Base-by-base conservation (phyloP, 208 protist species). In the Wallacemonas collosoma region DNA sequence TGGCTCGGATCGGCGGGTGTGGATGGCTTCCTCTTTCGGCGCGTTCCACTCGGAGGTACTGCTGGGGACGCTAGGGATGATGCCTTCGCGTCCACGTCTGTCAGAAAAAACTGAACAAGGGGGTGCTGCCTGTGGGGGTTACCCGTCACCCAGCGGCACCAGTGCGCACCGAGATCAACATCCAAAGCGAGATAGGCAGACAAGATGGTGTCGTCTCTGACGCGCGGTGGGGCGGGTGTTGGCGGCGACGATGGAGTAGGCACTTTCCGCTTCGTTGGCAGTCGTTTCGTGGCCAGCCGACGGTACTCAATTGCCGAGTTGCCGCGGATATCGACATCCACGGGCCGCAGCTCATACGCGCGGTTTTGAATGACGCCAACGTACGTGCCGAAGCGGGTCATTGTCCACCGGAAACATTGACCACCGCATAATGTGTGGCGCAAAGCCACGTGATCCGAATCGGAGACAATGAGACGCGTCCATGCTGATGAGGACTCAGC, bases 351-450 rank as follows among this genome's bases (percentile, higher is more conserved):
- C 53, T 94, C 89, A 56, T 82, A 90, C 5, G 79, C 87, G 14
- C 54, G 50, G 26, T 77, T 54, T 14, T 71, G 47, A 1, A 94
- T 63, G 35, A 80, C 76, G 15, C 89, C 89, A 14, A 92, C 71
- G 67, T 76, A 94, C 0, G 82, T 89, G 51, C 62, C 51, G 9
- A 82, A 61, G 14, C 71, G 68, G 9, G 85, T 91, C 9, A 26
- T 75, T 17, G 78, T 65, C 87, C 89, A 94, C 50, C 85, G 89
- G 50, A 94, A 94, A 72, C 89, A 94, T 68, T 94, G 89, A 0
- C 89, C 89, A 26, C 87, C 85, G 64, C 81, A 84, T 26, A 94
- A 73, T 1, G 86, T 91, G 77, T 81, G 81, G 15, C 58, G 73
- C 47, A 94, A 63, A 69, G 89, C 63, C 1, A 93, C 62, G 9